phyloP scores from a whole-genome alignment of 2,329 filamentous ascomycete genomes.

The Graphiopsis chlorocephala region DNA sequence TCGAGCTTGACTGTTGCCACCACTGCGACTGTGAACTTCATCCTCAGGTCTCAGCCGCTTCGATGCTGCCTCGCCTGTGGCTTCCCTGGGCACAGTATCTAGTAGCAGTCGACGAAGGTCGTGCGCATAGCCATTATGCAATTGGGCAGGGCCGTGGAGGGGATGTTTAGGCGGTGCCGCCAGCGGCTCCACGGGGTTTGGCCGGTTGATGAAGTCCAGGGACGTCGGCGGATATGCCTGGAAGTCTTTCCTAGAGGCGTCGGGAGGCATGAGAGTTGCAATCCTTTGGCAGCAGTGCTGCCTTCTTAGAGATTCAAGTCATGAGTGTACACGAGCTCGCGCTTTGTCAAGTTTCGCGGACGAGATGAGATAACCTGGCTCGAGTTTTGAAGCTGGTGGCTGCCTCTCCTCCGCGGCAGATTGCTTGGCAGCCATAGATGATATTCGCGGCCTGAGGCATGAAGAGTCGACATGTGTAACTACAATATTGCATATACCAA shows the following conservation, averaged over 20 bases:
- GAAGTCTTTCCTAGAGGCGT: slow-evolving; percentile 1
- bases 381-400: slow-evolving; percentile 6
- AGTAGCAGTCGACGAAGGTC: slow-evolving; percentile 29
- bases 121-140: slow-evolving; percentile 27
- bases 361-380: background rate
- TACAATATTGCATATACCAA: background rate
- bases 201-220: slow-evolving; percentile 26
- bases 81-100: slow-evolving; percentile 34
- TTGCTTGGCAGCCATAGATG: background rate
- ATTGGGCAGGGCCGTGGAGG: slow-evolving; percentile 31
- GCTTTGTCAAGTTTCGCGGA: background rate
- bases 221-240: slow-evolving; percentile 24
- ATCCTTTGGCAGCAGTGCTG: slow-evolving; percentile 8
- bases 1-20: slow-evolving; percentile 18
- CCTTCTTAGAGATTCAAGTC: background rate
- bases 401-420: background rate
- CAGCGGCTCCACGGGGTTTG: slow-evolving; percentile 38
- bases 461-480: too few relatives aligned
- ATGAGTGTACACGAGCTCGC: background rate
- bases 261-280: background rate
- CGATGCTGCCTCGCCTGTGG: slow-evolving; percentile 30
- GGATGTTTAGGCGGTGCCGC: slow-evolving; percentile 31
- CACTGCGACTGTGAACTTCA: slow-evolving; percentile 14
- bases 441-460: slow-evolving; percentile 4
- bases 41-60: slow-evolving; percentile 26